phyloP scores from a whole-genome alignment of 345 rosid species.

The Kandelia obovata region DNA sequence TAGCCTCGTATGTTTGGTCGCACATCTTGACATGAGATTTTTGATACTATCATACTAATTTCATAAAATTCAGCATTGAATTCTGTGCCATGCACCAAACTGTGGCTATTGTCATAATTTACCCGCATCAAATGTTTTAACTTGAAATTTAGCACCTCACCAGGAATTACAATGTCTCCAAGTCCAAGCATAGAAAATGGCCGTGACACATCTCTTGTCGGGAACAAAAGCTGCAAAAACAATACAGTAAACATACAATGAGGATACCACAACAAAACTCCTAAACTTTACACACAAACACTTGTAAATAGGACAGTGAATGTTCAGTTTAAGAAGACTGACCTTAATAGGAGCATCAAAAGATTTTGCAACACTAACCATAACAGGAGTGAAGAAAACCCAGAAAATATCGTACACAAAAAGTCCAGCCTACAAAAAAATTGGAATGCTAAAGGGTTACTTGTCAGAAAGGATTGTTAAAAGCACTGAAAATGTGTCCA shows the following conservation, averaged over 20 bases:
- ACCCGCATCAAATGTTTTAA: neutral
- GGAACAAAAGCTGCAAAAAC: conserved; percentile 77
- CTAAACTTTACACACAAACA: neutral
- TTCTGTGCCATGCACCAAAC: neutral
- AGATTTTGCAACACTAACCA: conserved; percentile 99
- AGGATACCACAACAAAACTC: neutral
- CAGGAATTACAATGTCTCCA: conserved; percentile 99
- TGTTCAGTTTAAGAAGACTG: conserved; percentile 26
- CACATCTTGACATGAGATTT: neutral
- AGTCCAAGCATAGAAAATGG: conserved; percentile 99
- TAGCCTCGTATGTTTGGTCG: too few species aligned
- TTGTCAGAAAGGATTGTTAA: neutral
- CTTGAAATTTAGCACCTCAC: conserved; percentile 35
- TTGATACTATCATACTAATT: neutral
- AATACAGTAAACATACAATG: neutral
- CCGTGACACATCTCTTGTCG: conserved; percentile 65
- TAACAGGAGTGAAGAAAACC: conserved; percentile 99
- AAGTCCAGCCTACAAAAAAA: conserved; percentile 70
- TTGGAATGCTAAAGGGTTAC: neutral
- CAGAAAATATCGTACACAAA: conserved; percentile 96
- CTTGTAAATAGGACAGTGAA: neutral
- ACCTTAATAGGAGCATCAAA: conserved; percentile 99
- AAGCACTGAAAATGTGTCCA: too few species aligned
- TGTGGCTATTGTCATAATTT: too few species aligned
- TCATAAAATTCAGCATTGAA: neutral